Evolutionary conservation across 306 rosid genomes (phyloP), one percentile per base, ranked within the genome.

Genomic region (Leucaena leucocephala): DNA sequence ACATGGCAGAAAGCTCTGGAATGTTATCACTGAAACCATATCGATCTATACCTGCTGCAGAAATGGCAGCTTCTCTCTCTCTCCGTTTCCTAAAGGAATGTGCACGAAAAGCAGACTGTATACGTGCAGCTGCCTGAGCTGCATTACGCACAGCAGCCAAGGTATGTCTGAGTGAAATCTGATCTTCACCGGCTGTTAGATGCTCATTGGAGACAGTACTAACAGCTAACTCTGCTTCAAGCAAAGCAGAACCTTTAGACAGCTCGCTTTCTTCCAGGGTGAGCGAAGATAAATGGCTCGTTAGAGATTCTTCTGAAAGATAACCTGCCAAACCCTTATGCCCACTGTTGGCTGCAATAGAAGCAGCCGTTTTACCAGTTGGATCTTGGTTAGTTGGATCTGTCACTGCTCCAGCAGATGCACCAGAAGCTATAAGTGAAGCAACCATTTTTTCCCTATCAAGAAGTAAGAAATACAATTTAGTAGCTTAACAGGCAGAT

Each of bases 271-370:
- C 90, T 84, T 83, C 86, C 85, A 93, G 83, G 46, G 91, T 91
- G 85, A 96, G 99, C 77, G 98, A 96, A 71, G 92, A 83, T 64
- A 93, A 88, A 83, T 96, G 99, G 78, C 94, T 91, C 62, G 93
- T 93, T 58, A 96, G 85, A 79, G 88, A 91, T 61, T 87, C 80
- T 84, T 93, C 99, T 38, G 99, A 85, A 73, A 96, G 97, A 89
- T 96, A 96, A 81, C 99, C 99, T 15, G 99, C 99, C 79, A 96
- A 88, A 79, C 99, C 99, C 82, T 89, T 89, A 72, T 93, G 96
- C 70, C 97, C 94, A 79, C 67, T 63, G 76, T 67, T 70, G 78
- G 89, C 90, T 49, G 99, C 99, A 76, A 96, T 81, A 73, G 93
- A 77, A 11, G 98, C 99, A 8, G 98, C 91, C 44, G 96, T 96